Conservation (phyloP, 352 stramenopile genomes). For the Globisporangium mamillatum region DNA sequence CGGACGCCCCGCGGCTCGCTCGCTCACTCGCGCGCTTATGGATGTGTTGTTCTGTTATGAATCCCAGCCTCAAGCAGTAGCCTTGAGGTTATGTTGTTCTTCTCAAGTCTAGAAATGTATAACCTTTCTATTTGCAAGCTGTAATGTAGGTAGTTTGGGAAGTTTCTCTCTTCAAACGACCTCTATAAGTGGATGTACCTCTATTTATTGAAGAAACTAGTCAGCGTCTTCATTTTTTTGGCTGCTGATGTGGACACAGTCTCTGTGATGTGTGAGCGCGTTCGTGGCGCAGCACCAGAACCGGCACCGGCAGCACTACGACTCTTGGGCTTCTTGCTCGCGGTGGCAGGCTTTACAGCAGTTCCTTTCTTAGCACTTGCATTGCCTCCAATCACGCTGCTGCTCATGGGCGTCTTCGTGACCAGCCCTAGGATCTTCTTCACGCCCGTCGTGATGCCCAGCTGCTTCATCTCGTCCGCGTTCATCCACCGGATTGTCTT, state of each 20-base stretch:
- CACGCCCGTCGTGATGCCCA: conserved; percentile 85
- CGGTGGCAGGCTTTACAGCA: conserved; percentile 6
- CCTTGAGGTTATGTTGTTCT: neutral
- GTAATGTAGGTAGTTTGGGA: neutral
- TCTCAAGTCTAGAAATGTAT: conserved; percentile 8
- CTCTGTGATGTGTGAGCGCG: conserved; percentile 44
- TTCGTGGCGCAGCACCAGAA: neutral
- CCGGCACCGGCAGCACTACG: neutral
- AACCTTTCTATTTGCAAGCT: neutral
- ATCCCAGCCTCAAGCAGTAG: neutral
- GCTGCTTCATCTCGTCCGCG: conserved; percentile 61
- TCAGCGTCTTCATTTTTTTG: conserved; percentile 60
- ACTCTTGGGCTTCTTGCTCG: conserved; percentile 11
- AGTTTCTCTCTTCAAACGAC: neutral
- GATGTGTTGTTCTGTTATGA: conserved; percentile 3
- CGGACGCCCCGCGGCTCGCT: conserved; percentile 7
- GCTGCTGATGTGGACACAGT: conserved; percentile 5
- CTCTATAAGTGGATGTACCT: conserved; percentile 20
- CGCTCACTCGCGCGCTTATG: neutral
- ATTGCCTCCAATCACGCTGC: neutral
- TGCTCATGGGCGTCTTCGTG: conserved; percentile 10
- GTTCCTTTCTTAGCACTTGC: neutral
- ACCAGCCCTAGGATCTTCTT: conserved; percentile 84
- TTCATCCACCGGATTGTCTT: conserved; percentile 70
- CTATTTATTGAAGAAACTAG: conserved; percentile 68